A percentile compares a stretch with the other conserved stretches of the same genome.
Conservation (phyloP, 768 basidiomycete genomes). For the Mycena vulgaris region DNA sequence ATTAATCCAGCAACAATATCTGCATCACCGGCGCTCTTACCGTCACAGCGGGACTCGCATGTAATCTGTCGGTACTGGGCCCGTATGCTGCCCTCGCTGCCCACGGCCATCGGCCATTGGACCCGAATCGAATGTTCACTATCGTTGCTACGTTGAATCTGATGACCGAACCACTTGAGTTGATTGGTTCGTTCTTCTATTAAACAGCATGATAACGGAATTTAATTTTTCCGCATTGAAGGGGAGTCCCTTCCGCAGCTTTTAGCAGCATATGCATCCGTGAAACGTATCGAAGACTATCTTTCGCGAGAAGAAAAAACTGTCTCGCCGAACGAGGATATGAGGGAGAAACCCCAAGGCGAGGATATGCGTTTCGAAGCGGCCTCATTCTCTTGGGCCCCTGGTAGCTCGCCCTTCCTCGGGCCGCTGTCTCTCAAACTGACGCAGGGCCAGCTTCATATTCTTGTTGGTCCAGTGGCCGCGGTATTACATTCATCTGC, state of each 20-base stretch:
- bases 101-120: conserved; percentile 3
- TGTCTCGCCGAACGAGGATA: not conserved
- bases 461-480: conserved; percentile 2
- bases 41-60: conserved; percentile 9
- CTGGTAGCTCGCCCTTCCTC: not conserved
- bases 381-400: not conserved
- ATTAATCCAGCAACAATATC: conserved; percentile 21
- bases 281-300: not conserved
- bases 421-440: not conserved
- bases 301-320: not conserved
- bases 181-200: conserved; percentile 6
- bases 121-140: conserved; percentile 26
- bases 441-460: not conserved
- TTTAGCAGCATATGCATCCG: conserved; percentile 40
- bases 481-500: not conserved
- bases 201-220: too few species aligned
- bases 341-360: not conserved
- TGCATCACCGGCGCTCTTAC: conserved; percentile 26
- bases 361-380: not conserved
- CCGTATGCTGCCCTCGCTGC: conserved; percentile 27
- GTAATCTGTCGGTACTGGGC: conserved; percentile 25
- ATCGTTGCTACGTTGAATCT: conserved; percentile 23
- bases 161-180: conserved; percentile 2
- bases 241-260: not conserved
- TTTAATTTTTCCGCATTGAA: not conserved